Percentiles rank a stretch among this genome's conserved stretches.
phyloP scores from a whole-genome alignment of 139 green algal genomes.

The Coccomyxa sp. region DNA sequence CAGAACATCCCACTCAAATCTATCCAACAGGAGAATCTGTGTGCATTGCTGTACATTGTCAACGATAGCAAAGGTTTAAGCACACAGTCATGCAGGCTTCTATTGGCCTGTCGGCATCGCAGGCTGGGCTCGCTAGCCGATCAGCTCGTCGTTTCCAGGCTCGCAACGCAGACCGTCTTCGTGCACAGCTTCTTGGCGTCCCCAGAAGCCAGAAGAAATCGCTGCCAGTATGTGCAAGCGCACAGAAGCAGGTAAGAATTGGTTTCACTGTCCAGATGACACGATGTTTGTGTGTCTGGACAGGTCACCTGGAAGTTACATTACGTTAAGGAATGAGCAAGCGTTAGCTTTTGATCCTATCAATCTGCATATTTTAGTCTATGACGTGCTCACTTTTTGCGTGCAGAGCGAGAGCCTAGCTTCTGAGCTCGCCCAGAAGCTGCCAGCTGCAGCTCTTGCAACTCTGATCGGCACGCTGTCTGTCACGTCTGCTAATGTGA shows the following conservation, averaged over 20 bases:
- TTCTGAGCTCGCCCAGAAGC: conserved; percentile 27
- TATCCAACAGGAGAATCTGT: too few species aligned
- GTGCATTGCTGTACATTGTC: neutral
- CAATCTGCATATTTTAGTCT: neutral
- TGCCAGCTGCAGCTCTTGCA: conserved; percentile 51
- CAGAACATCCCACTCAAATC: too few species aligned
- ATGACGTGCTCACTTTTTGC: neutral
- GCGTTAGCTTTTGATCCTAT: too few species aligned
- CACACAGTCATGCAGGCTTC: neutral
- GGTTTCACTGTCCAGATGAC: too few species aligned
- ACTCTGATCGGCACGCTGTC: conserved; percentile 47
- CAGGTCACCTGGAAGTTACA: too few species aligned
- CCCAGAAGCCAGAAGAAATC: neutral
- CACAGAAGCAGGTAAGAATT: neutral
- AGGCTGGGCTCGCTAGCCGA: neutral
- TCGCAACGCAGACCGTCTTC: neutral
- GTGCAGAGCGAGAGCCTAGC: conserved; percentile 3
- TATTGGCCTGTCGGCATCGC: neutral
- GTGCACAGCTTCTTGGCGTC: neutral
- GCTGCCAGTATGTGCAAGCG: neutral
- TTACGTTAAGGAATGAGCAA: too few species aligned
- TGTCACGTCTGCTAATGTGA: conserved; percentile 10
- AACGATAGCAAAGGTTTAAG: neutral
- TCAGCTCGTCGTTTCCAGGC: neutral
- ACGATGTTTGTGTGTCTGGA: too few species aligned